Evolutionary conservation across 2,329 filamentous ascomycete species (phyloP), one percentile per base, ranked within the genome.

Genomic region (Fusarium lyarnte): DNA sequence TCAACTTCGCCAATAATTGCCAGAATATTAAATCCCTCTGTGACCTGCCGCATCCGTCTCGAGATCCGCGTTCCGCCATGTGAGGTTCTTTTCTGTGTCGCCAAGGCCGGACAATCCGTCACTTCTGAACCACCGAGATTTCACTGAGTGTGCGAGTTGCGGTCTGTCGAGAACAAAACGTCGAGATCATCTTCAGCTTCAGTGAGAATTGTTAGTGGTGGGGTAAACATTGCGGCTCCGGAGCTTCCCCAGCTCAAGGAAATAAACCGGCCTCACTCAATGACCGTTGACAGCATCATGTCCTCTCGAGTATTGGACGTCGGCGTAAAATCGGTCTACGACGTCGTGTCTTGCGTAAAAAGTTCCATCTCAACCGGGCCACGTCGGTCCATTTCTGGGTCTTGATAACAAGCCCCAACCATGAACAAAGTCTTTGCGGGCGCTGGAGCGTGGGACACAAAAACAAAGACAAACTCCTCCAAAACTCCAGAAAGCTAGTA

Each of bases 231-330:
- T 73, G 70, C 70, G 70, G 70, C 70, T 73, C 70, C 41, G 49
- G 66, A 74, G 51, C 61, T 55, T 71, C 70, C 62, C 70, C 70
- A 74, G 63, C 54, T 59, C 49, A 29, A 59, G 70, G 70, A 68
- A 69, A 74, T 64, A 71, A 64, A 61, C 52, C 70, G 70, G 66
- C 46, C 36, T 38, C 12, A 17, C 23, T 52, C 51, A 16, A 35
- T n/a, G 23, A 14, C 13, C 3, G 39, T 14, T 25, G 31, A 35
- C 53, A 39, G 19, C 38, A 46, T 46, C 38, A 29, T 7, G 14
- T 23, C 17, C 17, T 33, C 62, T 63, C 62, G 33, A 63, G 52
- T n/a, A 23, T 35, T 62, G 13, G 16, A 23, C 35, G 25, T 62
- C 64, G 41, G 64, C 36, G 39, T 39, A 47, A 47, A 59, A 46